Evolutionary conservation across 768 basidiomycete species (phyloP).

Genomic region (Rhodocollybia butyracea): DNA sequence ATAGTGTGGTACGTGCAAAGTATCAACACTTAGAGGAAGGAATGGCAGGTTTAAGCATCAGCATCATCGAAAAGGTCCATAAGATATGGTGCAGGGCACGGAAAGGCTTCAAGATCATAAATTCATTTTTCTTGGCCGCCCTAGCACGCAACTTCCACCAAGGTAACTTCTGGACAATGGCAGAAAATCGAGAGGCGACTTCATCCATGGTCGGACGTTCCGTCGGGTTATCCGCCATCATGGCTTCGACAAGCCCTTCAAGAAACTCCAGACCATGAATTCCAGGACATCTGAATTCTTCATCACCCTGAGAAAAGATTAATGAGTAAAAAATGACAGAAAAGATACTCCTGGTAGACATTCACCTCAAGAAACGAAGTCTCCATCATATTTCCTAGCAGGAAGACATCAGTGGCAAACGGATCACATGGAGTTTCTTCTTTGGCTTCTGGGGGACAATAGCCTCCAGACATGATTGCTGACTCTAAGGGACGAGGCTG

Average conservation of each 20-base stretch:
- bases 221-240: conserved; percentile 19
- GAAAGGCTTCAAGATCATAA: neutral
- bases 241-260: conserved; percentile 12
- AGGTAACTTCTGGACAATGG: conserved; percentile 2
- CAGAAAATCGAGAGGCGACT: conserved; percentile 11
- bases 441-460: conserved; percentile 35
- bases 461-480: conserved; percentile 38
- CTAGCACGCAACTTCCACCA: conserved; percentile 20
- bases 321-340: neutral
- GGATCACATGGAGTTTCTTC: conserved; percentile 29
- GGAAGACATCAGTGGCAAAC: conserved; percentile 42
- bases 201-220: conserved; percentile 17
- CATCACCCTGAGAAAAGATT: neutral
- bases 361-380: conserved; percentile 10
- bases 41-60: neutral
- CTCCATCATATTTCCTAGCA: conserved; percentile 34
- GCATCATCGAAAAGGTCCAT: neutral
- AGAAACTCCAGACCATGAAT: conserved; percentile 16
- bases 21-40: neutral
- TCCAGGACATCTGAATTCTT: neutral
- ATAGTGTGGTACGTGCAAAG: too few relatives aligned
- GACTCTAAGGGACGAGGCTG: conserved; percentile 21
- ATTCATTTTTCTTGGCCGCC: neutral
- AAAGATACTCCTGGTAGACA: neutral
- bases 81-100: neutral